Conservation (phyloP, 495 filamentous ascomycete genomes). For the Trichoderma erinaceum region DNA sequence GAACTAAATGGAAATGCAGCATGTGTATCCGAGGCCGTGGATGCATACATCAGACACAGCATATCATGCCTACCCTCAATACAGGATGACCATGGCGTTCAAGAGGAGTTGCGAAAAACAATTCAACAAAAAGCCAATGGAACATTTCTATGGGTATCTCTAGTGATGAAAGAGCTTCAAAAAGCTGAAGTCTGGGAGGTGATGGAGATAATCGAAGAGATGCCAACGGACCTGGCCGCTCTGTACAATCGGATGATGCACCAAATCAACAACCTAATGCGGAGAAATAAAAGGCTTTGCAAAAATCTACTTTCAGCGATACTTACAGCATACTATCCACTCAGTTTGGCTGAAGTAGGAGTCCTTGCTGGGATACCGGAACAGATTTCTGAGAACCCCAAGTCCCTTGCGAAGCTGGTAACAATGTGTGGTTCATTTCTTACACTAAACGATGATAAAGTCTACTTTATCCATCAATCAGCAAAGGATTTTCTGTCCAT, state of each 20-base stretch:
- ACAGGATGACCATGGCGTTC: slow-evolving; percentile 18
- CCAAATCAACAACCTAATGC: not conserved
- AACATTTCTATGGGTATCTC: slow-evolving; percentile 33
- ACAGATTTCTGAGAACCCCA: not conserved
- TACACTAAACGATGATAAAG: not conserved
- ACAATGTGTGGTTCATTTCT: not conserved
- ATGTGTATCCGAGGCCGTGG: slow-evolving; percentile 22
- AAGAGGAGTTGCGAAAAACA: slow-evolving; percentile 19
- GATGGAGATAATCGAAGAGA: slow-evolving; percentile 14
- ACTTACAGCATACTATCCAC: not conserved
- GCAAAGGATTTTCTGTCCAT: not conserved
- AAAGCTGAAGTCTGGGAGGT: slow-evolving; percentile 16
- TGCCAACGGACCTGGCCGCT: slow-evolving; percentile 20
- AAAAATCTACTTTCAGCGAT: not conserved
- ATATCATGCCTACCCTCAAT: slow-evolving; percentile 20
- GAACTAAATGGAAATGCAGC: slow-evolving; percentile 30
- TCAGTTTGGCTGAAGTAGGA: not conserved
- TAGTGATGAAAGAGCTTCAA: slow-evolving; percentile 25
- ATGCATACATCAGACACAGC: slow-evolving; percentile 32
- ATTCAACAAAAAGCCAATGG: slow-evolving; percentile 24
- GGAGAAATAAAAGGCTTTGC: not conserved
- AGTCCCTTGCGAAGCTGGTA: not conserved
- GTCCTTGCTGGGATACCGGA: not conserved
- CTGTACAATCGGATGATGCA: slow-evolving; percentile 27
- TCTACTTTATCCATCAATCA: not conserved